Evolutionary conservation across 2,329 filamentous ascomycete genomes (phyloP), one percentile per base, ranked within the genome.

Genomic region (Aspergillus sp.): DNA sequence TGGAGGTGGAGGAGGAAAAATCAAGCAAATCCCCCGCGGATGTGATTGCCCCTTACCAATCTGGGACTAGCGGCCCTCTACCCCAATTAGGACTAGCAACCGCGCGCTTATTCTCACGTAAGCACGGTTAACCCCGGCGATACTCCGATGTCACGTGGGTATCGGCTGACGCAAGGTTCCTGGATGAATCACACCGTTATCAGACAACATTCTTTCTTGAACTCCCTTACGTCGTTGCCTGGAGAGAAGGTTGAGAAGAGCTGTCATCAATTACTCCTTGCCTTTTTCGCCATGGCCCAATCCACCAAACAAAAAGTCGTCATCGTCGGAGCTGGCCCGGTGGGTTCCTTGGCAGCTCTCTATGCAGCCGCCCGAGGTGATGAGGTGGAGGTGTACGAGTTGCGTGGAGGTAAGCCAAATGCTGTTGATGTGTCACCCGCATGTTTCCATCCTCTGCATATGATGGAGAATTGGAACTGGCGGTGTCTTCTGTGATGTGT

Each of bases 341-440:
- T 99, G 7, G 94, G 94, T 36, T 90, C 92, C 10, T 78, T 99
- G 40, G 92, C 94, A 20, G 94, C 91, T 41, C 76, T 99, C 5
- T 99, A 97, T 76, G 93, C 94, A 49, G 93, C 94, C 3, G 83
- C 87, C 61, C 81, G 93, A 69, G 94, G 92, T 41, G 85, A 95
- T 70, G 78, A 93, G 65, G 94, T 99, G 30, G 91, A 96, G 70
- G 81, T 99, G 46, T 99, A 97, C 71, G 94, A 99, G 73, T 77
- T 99, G 60, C 84, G 94, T 67, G 85, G 87, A 76, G 94, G 94
- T 96, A 80, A 70, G 83, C 32, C 20, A 11, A 49, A 22, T 38
- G 22, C 11, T 20, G n/a, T 35, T 26, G 4, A 24, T 50, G 14
- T 40, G 10, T 26, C 7, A 26, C 17, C 30, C 26, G 41, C 20